Conservation (phyloP, 352 stramenopile species). For the Phytophthora cryptogea region DNA sequence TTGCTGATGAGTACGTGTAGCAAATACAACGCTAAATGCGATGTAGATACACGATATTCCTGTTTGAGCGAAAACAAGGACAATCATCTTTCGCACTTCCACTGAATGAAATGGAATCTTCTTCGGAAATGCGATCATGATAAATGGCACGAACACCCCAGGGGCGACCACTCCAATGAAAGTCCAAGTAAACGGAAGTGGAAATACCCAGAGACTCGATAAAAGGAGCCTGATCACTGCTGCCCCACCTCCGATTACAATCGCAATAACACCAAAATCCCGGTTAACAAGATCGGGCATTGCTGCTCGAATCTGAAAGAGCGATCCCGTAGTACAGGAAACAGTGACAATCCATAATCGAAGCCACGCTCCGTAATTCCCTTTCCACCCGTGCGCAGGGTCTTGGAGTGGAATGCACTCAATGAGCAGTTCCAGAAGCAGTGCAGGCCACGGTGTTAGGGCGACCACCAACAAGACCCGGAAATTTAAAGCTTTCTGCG, state of each 20-base stretch:
- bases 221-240: background rate
- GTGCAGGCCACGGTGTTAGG: background rate
- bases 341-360: background rate
- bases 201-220: conserved; percentile 2
- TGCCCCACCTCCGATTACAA: background rate
- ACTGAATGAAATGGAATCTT: background rate
- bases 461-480: background rate
- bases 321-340: background rate
- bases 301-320: conserved; percentile 5
- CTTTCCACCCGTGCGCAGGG: background rate
- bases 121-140: background rate
- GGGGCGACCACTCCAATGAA: background rate
- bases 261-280: background rate
- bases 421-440: background rate
- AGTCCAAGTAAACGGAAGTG: background rate
- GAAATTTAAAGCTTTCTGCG: background rate
- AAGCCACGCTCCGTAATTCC: background rate
- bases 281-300: background rate
- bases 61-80: conserved; percentile 1
- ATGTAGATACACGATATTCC: background rate
- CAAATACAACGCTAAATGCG: background rate
- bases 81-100: no score
- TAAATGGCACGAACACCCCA: background rate
- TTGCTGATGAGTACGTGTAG: background rate
- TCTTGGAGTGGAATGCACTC: conserved; percentile 1